Evolutionary conservation across 2,329 filamentous ascomycete species (phyloP).

Genomic region (Penicillium sp.): DNA sequence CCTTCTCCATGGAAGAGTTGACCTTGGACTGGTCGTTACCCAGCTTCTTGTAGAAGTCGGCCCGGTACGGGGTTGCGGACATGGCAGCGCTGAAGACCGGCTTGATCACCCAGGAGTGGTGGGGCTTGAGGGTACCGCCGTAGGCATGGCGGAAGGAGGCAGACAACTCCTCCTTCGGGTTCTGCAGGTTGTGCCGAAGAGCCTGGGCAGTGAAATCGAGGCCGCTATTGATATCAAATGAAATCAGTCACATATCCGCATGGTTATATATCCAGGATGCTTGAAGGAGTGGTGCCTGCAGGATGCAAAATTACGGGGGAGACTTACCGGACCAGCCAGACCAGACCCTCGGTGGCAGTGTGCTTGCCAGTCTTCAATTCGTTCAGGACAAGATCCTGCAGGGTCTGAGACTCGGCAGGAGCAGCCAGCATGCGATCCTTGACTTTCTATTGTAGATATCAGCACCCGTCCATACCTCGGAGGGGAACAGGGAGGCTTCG

Average conservation of each 20-base stretch:
- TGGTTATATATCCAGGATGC: not conserved
- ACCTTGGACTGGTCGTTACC: conserved; percentile 57
- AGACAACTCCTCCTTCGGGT: conserved; percentile 70
- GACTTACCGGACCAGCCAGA: conserved; percentile 83
- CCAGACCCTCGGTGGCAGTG: conserved; percentile 78
- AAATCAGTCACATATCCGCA: not conserved
- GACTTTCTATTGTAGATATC: conserved; percentile 67
- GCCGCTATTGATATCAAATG: conserved; percentile 55
- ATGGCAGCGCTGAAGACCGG: conserved; percentile 91
- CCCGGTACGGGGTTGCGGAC: conserved; percentile 87
- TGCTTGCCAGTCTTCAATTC: conserved; percentile 91
- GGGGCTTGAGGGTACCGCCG: conserved; percentile 79
- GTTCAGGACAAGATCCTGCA: conserved; percentile 81
- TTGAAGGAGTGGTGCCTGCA: not conserved
- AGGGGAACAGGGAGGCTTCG: conserved; percentile 15
- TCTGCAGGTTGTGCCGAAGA: conserved; percentile 72
- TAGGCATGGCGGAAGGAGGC: conserved; percentile 87
- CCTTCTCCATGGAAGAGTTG: conserved; percentile 61
- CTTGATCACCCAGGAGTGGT: conserved; percentile 88
- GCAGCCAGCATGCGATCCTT: conserved; percentile 75
- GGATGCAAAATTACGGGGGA: not conserved
- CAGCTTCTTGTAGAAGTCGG: conserved; percentile 89
- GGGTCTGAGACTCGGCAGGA: conserved; percentile 73
- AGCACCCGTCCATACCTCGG: conserved; percentile 4
- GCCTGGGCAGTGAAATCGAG: conserved; percentile 91